Evolutionary conservation across 1,284 basidiomycete genomes (phyloP), one percentile per base, ranked within the genome.

Genomic region (Pseudozyma sp.): DNA sequence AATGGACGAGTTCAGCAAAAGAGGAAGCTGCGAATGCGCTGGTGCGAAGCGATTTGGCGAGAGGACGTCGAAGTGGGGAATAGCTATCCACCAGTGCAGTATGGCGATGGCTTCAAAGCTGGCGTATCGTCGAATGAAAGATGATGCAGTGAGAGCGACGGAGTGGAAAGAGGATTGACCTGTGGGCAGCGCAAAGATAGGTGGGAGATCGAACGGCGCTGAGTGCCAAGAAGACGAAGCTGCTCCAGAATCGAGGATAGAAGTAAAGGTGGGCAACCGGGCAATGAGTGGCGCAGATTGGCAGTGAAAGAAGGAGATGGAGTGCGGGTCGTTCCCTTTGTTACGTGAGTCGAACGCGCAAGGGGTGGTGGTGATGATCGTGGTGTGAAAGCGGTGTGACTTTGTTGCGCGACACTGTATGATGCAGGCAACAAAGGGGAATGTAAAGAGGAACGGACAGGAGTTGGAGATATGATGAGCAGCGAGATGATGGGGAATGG

Each of bases 401-500:
- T 19, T 19, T 18, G 43, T 44, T 19, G 43, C 18, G 25, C 25
- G 25, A 31, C 25, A 31, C 25, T 31, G 25, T 31, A 31, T 44
- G 43, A 44, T n/a, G 18, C 18, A 44, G 6, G 49, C 31, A 34
- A 50, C 25, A 35, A 38, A 16, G 14, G 49, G 34, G 34, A 44
- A n/a, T 9, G 9, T 3, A 18, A 44, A 18, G 43, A 18, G 43
- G n/a, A 14, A 18, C 16, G 13, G 18, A 31, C 12, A 34, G 53
- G n/a, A 34, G 12, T 16, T 51, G 19, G 43, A 10, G 51, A 42
- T 8, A 44, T 13, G 19, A 35, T 35, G 31, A 31, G 49, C 9
- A 44, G 11, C 36, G 56, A 43, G 11, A 49, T 31, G 59, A 54
- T 12, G 52, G 16, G 31, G 59, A 16, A 44, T 36, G 21, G 52